Conservation (phyloP, 2,329 filamentous ascomycete species). For the Zalaria sp. region DNA sequence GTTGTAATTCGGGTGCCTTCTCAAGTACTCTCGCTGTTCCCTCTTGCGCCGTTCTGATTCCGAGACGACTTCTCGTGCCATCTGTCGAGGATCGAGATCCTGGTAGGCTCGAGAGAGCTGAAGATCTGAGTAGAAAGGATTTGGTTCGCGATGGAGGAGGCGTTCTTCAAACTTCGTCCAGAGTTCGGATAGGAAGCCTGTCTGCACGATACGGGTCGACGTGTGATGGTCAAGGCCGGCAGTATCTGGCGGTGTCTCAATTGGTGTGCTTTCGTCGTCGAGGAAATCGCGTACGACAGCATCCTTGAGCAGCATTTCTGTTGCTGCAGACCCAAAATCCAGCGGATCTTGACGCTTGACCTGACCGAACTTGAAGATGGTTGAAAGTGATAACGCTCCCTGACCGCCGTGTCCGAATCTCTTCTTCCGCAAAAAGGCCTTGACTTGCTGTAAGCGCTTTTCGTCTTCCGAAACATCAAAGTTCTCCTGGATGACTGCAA, state of each 20-base stretch:
- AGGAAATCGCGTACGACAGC: slow-evolving; percentile 90
- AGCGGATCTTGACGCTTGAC: slow-evolving; percentile 64
- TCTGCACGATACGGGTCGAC: background rate
- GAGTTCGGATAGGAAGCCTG: slow-evolving; percentile 2
- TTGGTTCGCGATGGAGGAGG: slow-evolving; percentile 50
- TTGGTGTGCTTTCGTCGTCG: slow-evolving; percentile 47
- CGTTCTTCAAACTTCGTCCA: slow-evolving; percentile 13
- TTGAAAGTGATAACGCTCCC: slow-evolving; percentile 57
- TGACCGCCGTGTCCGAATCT: slow-evolving; percentile 59
- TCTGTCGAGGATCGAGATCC: slow-evolving; percentile 66
- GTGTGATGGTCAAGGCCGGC: background rate
- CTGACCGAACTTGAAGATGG: slow-evolving; percentile 47
- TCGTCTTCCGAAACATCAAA: slow-evolving; percentile 98
- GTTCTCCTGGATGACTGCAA: slow-evolving; percentile 99
- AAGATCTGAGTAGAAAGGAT: slow-evolving; percentile 85
- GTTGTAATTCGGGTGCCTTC: slow-evolving; percentile 80
- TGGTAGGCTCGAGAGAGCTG: slow-evolving; percentile 58
- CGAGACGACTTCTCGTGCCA: slow-evolving; percentile 81
- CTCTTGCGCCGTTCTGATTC: slow-evolving; percentile 71
- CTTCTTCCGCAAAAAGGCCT: slow-evolving; percentile 82
- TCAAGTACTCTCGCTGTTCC: slow-evolving; percentile 81
- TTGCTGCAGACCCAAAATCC: slow-evolving; percentile 79
- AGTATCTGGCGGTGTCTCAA: background rate
- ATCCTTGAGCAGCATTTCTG: slow-evolving; percentile 94
- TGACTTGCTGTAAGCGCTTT: slow-evolving; percentile 91